Conservation (phyloP, 805 yeast species). For the Ogataea degrootiae region DNA sequence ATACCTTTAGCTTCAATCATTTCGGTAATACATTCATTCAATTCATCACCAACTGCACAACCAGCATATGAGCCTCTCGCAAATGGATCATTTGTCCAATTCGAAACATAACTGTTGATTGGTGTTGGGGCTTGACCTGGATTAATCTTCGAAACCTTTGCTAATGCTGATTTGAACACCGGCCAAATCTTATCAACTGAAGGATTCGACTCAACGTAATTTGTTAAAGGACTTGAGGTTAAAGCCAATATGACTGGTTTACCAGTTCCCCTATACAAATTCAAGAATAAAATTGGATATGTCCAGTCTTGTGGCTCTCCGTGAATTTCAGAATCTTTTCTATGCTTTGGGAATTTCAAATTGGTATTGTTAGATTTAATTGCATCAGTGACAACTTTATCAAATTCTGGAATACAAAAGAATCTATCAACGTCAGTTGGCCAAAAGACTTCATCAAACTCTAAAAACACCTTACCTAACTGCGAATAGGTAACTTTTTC, state of each 20-base stretch:
- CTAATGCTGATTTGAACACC: slow-evolving; percentile 39
- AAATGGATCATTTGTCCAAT: slow-evolving; percentile 50
- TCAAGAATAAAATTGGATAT: slow-evolving; percentile 27
- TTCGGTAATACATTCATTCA: slow-evolving; percentile 31
- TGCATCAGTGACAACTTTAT: slow-evolving; percentile 18
- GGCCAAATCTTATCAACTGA: slow-evolving; percentile 39
- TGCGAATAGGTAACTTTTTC: slow-evolving; percentile 35
- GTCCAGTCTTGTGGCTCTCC: slow-evolving; percentile 21
- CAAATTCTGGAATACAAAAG: slow-evolving; percentile 27
- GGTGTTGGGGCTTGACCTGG: slow-evolving; percentile 23
- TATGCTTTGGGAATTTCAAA: slow-evolving; percentile 2
- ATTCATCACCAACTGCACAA: slow-evolving; percentile 24
- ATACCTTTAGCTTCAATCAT: slow-evolving; percentile 37
- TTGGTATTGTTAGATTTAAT: neutral
- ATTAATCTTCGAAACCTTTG: slow-evolving; percentile 21
- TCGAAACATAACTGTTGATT: slow-evolving; percentile 26
- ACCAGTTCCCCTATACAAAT: slow-evolving; percentile 24
- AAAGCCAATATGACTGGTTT: slow-evolving; percentile 41
- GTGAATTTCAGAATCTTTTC: slow-evolving; percentile 6
- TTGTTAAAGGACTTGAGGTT: slow-evolving; percentile 46
- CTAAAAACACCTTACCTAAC: slow-evolving; percentile 43
- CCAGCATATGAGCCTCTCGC: slow-evolving; percentile 43
- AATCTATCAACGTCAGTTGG: slow-evolving; percentile 31
- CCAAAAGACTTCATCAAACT: slow-evolving; percentile 46
- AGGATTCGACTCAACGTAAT: slow-evolving; percentile 38